Conservation (phyloP, 108 stramenopile species). For the Nitzschia sp. region DNA sequence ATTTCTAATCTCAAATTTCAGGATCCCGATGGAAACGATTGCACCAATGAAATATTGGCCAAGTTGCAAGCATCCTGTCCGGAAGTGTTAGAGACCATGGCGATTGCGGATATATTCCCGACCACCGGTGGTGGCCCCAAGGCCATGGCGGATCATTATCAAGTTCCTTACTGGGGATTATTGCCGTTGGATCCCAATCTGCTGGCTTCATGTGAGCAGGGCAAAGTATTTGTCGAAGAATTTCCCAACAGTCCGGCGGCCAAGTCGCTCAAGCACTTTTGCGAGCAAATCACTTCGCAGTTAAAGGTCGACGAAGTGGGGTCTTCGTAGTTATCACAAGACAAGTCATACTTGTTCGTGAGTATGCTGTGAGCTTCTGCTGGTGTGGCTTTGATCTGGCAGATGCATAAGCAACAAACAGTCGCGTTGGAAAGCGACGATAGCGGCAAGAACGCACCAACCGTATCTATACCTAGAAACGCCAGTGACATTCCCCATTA, state of each 20-base stretch:
- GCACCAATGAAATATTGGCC: slow-evolving; percentile 60
- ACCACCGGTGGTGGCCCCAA: slow-evolving; percentile 66
- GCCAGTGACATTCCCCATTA: no score
- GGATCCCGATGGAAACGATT: slow-evolving; percentile 35
- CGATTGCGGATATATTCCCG: slow-evolving; percentile 73
- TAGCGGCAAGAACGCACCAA: no score
- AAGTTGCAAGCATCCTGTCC: slow-evolving; percentile 72
- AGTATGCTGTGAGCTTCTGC: no score
- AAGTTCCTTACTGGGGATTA: slow-evolving; percentile 89
- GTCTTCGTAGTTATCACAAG: neutral
- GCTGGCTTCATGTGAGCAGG: slow-evolving; percentile 91
- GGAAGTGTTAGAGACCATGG: slow-evolving; percentile 65
- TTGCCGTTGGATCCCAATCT: slow-evolving; percentile 96
- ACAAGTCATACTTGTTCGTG: no score
- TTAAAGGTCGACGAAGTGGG: slow-evolving; percentile 69
- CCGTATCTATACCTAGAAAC: no score
- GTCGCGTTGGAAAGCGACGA: no score
- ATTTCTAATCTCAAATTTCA: slow-evolving; percentile 67
- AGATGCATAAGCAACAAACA: no score
- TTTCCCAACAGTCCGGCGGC: slow-evolving; percentile 55
- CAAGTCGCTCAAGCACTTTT: slow-evolving; percentile 63
- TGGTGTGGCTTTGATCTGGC: no score
- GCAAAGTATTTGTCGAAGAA: slow-evolving; percentile 70
- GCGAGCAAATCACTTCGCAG: slow-evolving; percentile 49
- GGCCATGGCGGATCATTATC: slow-evolving; percentile 88